Percentiles rank a stretch among this genome's conserved stretches.
These are phyloP conservation scores for Penicillium sp. DNA, from an alignment of 2,329 filamentous ascomycete species.

Conservation along the genomic window DNA sequence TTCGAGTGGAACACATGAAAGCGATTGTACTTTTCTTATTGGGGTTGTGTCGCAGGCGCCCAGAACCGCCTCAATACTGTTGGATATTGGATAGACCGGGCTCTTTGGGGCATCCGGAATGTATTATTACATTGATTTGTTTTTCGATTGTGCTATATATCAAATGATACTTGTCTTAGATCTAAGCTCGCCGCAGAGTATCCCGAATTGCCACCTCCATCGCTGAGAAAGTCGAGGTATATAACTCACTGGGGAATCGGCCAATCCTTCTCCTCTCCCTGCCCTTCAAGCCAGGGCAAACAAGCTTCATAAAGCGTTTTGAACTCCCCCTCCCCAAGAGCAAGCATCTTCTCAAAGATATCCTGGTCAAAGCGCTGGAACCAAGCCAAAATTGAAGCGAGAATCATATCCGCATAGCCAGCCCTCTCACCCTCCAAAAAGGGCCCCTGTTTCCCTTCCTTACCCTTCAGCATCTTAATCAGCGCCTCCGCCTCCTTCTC, in stretches of 20 bases:
- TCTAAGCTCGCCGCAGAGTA: neutral
- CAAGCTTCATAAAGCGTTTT: slow-evolving; percentile 32
- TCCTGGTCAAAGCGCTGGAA: slow-evolving; percentile 24
- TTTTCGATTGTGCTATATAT: slow-evolving; percentile 30
- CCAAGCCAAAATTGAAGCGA: slow-evolving; percentile 29
- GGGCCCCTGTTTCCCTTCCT: slow-evolving; percentile 32
- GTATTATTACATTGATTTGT: slow-evolving; percentile 34
- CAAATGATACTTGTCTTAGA: slow-evolving; percentile 20
- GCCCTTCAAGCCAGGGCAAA: slow-evolving; percentile 34
- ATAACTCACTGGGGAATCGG: slow-evolving; percentile 17
- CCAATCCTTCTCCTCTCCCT: slow-evolving; percentile 38
- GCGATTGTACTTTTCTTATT: slow-evolving; percentile 13
- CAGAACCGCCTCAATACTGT: slow-evolving; percentile 9
- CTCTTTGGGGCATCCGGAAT: slow-evolving; percentile 17
- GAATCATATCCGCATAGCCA: slow-evolving; percentile 33
- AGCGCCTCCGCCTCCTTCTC: slow-evolving; percentile 24
- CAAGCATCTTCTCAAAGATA: slow-evolving; percentile 26
- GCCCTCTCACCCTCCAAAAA: slow-evolving; percentile 37
- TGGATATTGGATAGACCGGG: slow-evolving; percentile 18
- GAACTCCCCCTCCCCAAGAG: slow-evolving; percentile 31
- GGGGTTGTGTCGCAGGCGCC: slow-evolving; percentile 9
- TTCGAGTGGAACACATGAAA: slow-evolving; percentile 6
- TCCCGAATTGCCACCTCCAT: neutral
- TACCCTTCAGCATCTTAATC: slow-evolving; percentile 30
- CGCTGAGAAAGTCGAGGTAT: neutral